phyloP scores from a whole-genome alignment of 2,329 filamentous ascomycete genomes.

The Aspergillus chevalieri region DNA sequence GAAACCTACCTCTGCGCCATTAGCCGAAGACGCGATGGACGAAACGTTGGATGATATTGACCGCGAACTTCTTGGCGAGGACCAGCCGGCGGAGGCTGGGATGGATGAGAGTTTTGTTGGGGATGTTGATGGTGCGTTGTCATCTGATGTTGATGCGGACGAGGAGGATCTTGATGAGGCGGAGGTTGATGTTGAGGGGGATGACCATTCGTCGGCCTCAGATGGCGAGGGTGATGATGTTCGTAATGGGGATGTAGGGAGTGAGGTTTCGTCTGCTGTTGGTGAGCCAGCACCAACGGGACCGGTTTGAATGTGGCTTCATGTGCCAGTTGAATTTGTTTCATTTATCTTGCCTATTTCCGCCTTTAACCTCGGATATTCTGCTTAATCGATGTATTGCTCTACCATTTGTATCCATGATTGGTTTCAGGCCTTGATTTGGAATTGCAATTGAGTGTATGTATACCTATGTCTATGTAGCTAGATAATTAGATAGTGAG shows the following conservation, averaged over 20 bases:
- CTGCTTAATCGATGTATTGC: no score
- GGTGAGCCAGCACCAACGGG: slow-evolving; percentile 9
- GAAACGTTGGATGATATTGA: slow-evolving; percentile 32
- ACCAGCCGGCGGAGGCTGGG: slow-evolving; percentile 15
- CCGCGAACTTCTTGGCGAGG: slow-evolving; percentile 33
- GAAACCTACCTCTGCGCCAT: slow-evolving; percentile 1
- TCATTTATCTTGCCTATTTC: no score
- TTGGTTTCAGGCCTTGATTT: no score
- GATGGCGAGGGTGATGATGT: slow-evolving; percentile 11
- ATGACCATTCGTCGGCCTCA: slow-evolving; percentile 28
- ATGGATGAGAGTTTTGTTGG: slow-evolving; percentile 23
- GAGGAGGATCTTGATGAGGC: slow-evolving; percentile 35
- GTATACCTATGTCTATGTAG: no score
- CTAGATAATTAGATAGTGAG: no score
- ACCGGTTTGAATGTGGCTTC: neutral
- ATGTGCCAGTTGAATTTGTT: no score
- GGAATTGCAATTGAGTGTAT: no score
- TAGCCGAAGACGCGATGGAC: slow-evolving; percentile 23
- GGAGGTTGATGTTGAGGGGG: slow-evolving; percentile 21
- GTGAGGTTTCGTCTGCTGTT: slow-evolving; percentile 26
- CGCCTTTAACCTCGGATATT: no score
- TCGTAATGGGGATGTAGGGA: slow-evolving; percentile 27
- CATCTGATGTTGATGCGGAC: slow-evolving; percentile 25
- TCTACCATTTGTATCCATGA: no score
- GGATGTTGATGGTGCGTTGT: slow-evolving; percentile 19